Conservation (phyloP, 1,139 yeast species). For the Debaryomycetaceae sp. region DNA sequence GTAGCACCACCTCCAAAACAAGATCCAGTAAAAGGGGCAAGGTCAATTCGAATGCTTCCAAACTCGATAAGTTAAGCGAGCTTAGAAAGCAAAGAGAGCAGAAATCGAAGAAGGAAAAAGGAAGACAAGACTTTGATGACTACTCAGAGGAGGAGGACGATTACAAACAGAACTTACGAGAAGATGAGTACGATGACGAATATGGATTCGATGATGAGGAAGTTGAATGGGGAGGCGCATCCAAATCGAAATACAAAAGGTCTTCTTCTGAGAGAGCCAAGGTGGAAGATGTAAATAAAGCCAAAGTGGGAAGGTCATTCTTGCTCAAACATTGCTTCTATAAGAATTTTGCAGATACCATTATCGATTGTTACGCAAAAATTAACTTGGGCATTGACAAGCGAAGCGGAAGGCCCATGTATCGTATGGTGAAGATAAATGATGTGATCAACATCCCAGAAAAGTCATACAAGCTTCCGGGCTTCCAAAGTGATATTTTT, state of each 20-base stretch:
- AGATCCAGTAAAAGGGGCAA: constrained; percentile 26
- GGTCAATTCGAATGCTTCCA: constrained; percentile 24
- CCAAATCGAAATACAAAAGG: constrained; percentile 23
- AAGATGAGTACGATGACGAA: constrained; percentile 36
- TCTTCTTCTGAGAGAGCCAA: constrained; percentile 35
- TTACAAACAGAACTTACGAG: constrained; percentile 7
- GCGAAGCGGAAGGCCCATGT: constrained; percentile 60
- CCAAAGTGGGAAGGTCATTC: constrained; percentile 73
- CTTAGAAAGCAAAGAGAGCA: constrained; percentile 81
- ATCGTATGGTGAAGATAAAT: constrained; percentile 80
- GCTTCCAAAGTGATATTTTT: constrained; percentile 56
- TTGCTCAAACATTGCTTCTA: constrained; percentile 75
- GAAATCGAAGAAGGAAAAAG: constrained; percentile 40
- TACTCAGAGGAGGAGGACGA: constrained; percentile 37
- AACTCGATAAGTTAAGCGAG: constrained; percentile 66
- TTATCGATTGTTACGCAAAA: constrained; percentile 75
- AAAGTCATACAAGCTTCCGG: constrained; percentile 55
- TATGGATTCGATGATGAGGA: constrained; percentile 38
- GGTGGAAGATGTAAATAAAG: constrained; percentile 60
- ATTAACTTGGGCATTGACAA: constrained; percentile 74
- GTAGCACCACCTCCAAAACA: constrained; percentile 18
- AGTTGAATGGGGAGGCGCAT: constrained; percentile 50
- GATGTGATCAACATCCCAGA: constrained; percentile 53
- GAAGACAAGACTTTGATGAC: constrained; percentile 34
- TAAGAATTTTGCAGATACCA: constrained; percentile 69